Conservation (phyloP, 2,329 filamentous ascomycete species). For the Thielaviopsis musarum region DNA sequence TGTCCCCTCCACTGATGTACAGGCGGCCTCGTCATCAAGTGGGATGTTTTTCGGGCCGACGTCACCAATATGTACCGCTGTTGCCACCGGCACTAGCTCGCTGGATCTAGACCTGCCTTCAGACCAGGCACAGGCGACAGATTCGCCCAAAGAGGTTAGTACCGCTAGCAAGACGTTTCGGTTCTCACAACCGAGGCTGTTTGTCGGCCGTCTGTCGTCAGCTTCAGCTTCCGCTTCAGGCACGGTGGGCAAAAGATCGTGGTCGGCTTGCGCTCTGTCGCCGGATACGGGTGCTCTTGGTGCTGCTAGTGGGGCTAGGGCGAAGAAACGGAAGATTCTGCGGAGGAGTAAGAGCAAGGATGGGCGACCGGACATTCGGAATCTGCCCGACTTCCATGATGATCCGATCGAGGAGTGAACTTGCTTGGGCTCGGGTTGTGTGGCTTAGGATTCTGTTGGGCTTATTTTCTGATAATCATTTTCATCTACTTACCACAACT, state of each 20-base stretch:
- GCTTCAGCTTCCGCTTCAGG: background rate
- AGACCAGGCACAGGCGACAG: background rate
- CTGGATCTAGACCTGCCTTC: background rate
- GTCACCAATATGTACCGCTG: background rate
- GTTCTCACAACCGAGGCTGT: slow-evolving; percentile 6
- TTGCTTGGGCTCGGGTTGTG: background rate
- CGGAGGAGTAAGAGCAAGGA: slow-evolving; percentile 1
- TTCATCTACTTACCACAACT: background rate
- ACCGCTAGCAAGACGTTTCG: background rate
- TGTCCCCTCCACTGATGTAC: background rate
- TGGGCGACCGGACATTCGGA: slow-evolving; percentile 7
- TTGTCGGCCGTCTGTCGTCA: slow-evolving; percentile 5
- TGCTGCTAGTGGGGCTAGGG: background rate
- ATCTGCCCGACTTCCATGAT: slow-evolving; percentile 6
- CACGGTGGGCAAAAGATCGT: background rate
- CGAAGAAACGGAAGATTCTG: background rate
- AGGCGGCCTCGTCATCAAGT: background rate
- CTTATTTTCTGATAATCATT: background rate
- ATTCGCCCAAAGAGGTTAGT: background rate
- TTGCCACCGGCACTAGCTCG: background rate
- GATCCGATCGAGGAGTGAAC: slow-evolving; percentile 6
- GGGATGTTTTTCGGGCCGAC: background rate
- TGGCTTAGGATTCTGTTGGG: background rate
- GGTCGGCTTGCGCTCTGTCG: background rate
- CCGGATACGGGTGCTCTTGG: background rate